These are phyloP conservation scores for Paecilomyces sp. DNA, from an alignment of 2,329 filamentous ascomycete species.

Conservation along the genomic window DNA sequence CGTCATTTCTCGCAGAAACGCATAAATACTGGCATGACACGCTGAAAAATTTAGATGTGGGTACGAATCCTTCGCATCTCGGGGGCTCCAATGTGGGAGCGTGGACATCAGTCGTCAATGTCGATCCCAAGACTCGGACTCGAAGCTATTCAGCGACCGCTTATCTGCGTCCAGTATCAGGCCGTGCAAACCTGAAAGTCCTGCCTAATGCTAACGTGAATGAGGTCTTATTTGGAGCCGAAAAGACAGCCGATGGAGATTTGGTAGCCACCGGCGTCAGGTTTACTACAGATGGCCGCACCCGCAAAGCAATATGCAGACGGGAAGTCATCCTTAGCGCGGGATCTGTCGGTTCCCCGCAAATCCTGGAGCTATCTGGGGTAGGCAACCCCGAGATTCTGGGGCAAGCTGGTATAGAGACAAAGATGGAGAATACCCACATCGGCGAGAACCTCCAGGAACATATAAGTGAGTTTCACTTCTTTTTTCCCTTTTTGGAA, in stretches of 20 bases:
- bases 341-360: conserved; percentile 51
- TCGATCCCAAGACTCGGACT: neutral
- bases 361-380: conserved; percentile 55
- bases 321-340: conserved; percentile 54
- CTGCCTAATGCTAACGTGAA: neutral
- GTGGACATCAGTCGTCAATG: neutral
- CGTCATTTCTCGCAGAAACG: neutral
- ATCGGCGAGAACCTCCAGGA: neutral
- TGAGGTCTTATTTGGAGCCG: neutral
- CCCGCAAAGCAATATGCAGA: neutral
- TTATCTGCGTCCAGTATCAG: neutral
- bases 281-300: neutral
- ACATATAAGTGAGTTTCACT: neutral
- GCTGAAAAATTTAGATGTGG: neutral
- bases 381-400: conserved; percentile 46
- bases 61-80: neutral
- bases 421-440: neutral
- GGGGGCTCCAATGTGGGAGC: neutral
- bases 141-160: neutral
- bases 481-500: neutral
- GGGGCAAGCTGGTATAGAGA: conserved; percentile 33
- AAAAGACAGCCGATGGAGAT: neutral
- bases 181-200: neutral
- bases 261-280: neutral
- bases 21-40: neutral